Evolutionary conservation across 139 green algal species (phyloP), one percentile per base, ranked within the genome.

Genomic region (Auxenochlorella pyrenoidosa): DNA sequence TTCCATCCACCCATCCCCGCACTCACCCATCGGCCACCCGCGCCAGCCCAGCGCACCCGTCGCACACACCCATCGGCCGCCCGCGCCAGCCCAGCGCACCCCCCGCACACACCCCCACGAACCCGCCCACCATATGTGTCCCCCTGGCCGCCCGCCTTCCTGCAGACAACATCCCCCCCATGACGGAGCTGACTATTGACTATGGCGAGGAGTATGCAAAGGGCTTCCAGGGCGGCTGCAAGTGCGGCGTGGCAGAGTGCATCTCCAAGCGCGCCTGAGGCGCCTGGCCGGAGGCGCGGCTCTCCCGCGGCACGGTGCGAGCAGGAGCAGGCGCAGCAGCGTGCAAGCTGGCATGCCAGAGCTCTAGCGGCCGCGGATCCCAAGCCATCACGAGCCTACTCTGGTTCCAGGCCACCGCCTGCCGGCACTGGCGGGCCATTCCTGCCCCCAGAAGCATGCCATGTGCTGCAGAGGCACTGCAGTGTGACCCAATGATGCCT

Each of bases 161-260:
- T 26, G 68, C 68, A 43, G 68, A 41, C n/a, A 75, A 41, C n/a
- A 41, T 92, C 34, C 13, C 89, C 13, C 88, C 90, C 30, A 30
- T 92, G 36, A 93, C 90, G 0, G 88, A 92, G 76, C 85, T 92
- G 19, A 91, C 88, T 12, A 87, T 84, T 12, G 90, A 92, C 81
- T 92, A 92, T 70, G 90, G 90, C 0, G 72, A 51, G 47, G 82
- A 60, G 4, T 90, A 90, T n/a, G 82, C 65, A 44, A 2, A n/a
- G 1, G 60, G 66, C 30, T 82, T 68, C 26, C 38, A 51, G 26
- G 72, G 60, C 51, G 72, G 59, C 66, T 89, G 86, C 77, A 89
- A 89, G 71, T 89, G 86, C 58, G 44, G 86, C 28, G 77, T 78
- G 0, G 28, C 58, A 24, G 79, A 86, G 40, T 89, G 86, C 43